phyloP scores from a whole-genome alignment of 2,329 filamentous ascomycete species.

The Penicillium brevicompactum region DNA sequence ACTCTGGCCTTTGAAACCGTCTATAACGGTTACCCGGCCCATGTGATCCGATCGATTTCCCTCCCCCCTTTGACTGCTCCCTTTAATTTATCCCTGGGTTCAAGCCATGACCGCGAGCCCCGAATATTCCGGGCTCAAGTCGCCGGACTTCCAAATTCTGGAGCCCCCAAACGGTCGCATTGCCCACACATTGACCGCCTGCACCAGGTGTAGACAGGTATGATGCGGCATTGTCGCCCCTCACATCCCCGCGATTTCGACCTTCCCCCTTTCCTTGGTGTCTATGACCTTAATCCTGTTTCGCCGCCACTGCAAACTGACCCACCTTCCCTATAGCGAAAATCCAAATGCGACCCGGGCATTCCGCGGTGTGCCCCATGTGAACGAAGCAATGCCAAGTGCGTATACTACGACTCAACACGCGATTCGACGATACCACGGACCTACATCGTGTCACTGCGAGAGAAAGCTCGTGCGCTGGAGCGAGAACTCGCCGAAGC shows the following conservation, averaged over 20 bases:
- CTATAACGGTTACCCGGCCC: conserved; percentile 6
- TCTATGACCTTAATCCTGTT: not conserved
- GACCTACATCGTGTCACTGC: conserved; percentile 88
- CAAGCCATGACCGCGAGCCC: conserved; percentile 26
- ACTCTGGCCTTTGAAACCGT: conserved; percentile 7
- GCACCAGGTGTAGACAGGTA: conserved; percentile 54
- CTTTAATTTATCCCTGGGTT: conserved; percentile 5
- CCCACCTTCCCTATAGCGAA: conserved; percentile 62
- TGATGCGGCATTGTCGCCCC: conserved; percentile 21
- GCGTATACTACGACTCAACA: conserved; percentile 92
- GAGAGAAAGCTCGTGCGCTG: conserved; percentile 79
- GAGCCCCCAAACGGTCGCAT: conserved; percentile 41
- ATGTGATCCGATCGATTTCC: conserved; percentile 15
- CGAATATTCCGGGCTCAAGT: conserved; percentile 16
- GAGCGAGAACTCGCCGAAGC: conserved; percentile 79
- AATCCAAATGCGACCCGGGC: conserved; percentile 92
- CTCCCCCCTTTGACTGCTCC: conserved; percentile 8
- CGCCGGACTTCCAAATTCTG: conserved; percentile 28
- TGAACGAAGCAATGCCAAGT: conserved; percentile 85
- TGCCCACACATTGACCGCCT: conserved; percentile 53
- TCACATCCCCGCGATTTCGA: conserved; percentile 2
- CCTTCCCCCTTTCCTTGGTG: not conserved
- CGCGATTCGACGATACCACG: conserved; percentile 85
- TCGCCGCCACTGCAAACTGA: conserved; percentile 11
- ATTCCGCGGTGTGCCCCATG: conserved; percentile 90